Conservation (phyloP, 192 early-diverging fungal species). For the Backusella mclennaniae region DNA sequence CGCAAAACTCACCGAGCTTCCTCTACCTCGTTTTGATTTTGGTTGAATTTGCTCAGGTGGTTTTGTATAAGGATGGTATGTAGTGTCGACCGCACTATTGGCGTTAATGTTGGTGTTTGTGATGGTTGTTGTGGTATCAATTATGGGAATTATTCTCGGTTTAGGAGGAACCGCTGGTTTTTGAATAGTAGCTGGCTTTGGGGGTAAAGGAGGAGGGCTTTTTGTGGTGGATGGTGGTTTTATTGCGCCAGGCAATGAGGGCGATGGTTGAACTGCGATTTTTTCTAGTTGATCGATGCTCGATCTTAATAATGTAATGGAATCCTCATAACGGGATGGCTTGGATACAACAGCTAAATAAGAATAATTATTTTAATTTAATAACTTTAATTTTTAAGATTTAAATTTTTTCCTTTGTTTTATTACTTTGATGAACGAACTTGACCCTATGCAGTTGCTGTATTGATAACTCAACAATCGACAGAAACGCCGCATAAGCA, state of each 20-base stretch:
- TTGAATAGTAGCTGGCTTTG: constrained; percentile 21
- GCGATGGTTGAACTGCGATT: constrained; percentile 16
- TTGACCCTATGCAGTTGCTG: constrained; percentile 50
- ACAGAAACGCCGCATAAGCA: constrained; percentile 51
- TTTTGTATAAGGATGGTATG: background rate
- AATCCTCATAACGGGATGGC: constrained; percentile 2
- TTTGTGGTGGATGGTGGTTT: background rate
- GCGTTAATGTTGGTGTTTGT: constrained; percentile 3
- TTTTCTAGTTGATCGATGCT: constrained; percentile 14
- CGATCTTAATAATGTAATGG: constrained; percentile 6
- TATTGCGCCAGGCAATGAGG: constrained; percentile 9
- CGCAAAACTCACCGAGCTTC: constrained; percentile 27
- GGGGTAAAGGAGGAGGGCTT: constrained; percentile 21
- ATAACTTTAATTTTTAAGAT: background rate
- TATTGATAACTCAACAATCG: constrained; percentile 41
- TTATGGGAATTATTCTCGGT: constrained; percentile 29
- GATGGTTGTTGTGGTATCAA: background rate
- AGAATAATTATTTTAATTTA: background rate
- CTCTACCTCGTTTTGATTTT: constrained; percentile 1
- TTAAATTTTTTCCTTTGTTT: constrained; percentile 7
- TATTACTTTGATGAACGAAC: constrained; percentile 54
- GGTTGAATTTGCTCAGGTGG: constrained; percentile 7
- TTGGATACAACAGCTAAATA: constrained; percentile 17
- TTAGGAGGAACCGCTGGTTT: constrained; percentile 45
- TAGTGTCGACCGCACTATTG: constrained; percentile 21